phyloP scores from a whole-genome alignment of 2,329 filamentous ascomycete species.

The Eurotiales sp. region DNA sequence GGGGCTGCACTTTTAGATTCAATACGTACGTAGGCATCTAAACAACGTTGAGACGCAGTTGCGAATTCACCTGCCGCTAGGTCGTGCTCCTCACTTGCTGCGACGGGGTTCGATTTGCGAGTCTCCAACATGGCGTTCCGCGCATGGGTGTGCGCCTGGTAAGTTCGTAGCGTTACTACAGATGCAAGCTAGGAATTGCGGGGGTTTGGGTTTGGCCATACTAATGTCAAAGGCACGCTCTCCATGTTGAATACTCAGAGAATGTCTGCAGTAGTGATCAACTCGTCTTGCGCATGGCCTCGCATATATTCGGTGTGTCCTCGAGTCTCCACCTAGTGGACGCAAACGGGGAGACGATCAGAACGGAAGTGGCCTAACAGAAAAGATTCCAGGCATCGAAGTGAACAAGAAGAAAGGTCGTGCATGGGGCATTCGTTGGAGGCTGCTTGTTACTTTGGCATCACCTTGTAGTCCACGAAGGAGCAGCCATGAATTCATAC shows the following conservation, averaged over 20 bases:
- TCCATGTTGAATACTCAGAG: slow-evolving; percentile 53
- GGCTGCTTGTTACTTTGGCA: too few relatives aligned
- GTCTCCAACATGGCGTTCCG: slow-evolving; percentile 74
- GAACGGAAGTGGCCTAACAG: too few relatives aligned
- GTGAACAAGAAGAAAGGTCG: too few relatives aligned
- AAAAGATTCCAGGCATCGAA: too few relatives aligned
- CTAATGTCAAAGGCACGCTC: slow-evolving; percentile 63
- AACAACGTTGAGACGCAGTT: slow-evolving; percentile 69
- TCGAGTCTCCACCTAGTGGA: too few relatives aligned
- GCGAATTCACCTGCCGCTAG: slow-evolving; percentile 85
- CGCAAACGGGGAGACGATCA: neutral
- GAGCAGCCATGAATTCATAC: too few relatives aligned
- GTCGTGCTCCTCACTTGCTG: slow-evolving; percentile 83
- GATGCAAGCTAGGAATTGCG: neutral
- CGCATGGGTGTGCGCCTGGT: slow-evolving; percentile 81
- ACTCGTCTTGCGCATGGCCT: neutral
- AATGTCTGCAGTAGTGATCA: neutral
- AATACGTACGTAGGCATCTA: slow-evolving; percentile 51
- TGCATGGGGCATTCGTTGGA: too few relatives aligned
- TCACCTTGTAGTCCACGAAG: too few relatives aligned
- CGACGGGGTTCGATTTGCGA: slow-evolving; percentile 64
- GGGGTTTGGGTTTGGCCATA: slow-evolving; percentile 30
- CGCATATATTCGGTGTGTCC: neutral
- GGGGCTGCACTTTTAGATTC: neutral
- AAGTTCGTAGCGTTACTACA: slow-evolving; percentile 15